These are phyloP conservation scores for Talaromyces amestolkiae DNA, from an alignment of 2,329 filamentous ascomycete species.

Conservation along the genomic window DNA sequence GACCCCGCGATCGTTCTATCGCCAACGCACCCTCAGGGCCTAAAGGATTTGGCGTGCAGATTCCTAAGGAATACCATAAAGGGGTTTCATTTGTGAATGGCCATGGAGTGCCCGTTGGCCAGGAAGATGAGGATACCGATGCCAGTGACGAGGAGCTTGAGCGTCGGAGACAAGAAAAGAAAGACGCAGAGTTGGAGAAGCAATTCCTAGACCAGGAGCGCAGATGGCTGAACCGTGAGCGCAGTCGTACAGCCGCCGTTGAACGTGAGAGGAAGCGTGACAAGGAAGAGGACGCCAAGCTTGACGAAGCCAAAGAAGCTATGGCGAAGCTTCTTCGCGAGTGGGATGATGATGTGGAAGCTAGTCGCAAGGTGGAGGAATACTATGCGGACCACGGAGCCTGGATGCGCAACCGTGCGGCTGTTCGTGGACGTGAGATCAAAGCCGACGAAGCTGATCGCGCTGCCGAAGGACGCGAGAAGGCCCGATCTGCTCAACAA, in stretches of 20 bases:
- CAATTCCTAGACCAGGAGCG: slow-evolving; percentile 80
- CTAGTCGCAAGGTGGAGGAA: slow-evolving; percentile 65
- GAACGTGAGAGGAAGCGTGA: slow-evolving; percentile 82
- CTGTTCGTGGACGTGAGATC: slow-evolving; percentile 70
- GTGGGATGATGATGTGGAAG: slow-evolving; percentile 91
- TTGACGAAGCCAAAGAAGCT: slow-evolving; percentile 62
- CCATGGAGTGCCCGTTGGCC: slow-evolving; percentile 59
- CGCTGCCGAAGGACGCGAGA: slow-evolving; percentile 71
- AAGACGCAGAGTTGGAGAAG: slow-evolving; percentile 73
- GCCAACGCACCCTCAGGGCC: slow-evolving; percentile 71
- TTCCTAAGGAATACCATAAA: slow-evolving; percentile 71
- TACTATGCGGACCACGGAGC: slow-evolving; percentile 85
- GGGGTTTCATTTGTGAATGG: slow-evolving; percentile 82
- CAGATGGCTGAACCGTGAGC: slow-evolving; percentile 86
- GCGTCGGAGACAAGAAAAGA: slow-evolving; percentile 66
- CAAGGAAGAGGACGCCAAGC: slow-evolving; percentile 66
- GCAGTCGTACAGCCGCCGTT: slow-evolving; percentile 76
- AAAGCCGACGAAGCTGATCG: slow-evolving; percentile 80
- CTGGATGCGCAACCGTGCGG: slow-evolving; percentile 78
- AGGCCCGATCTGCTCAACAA: slow-evolving; percentile 65
- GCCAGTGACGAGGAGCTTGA: slow-evolving; percentile 86
- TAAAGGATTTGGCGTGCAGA: slow-evolving; percentile 60
- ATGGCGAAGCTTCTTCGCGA: slow-evolving; percentile 69
- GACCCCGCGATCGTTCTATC: slow-evolving; percentile 54
- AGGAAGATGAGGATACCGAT: slow-evolving; percentile 82